A percentile compares a stretch with the other conserved stretches of the same genome.
These are phyloP conservation scores for Fusarium sp. DNA, from an alignment of 2,329 filamentous ascomycete genomes.

Conservation along the genomic window DNA sequence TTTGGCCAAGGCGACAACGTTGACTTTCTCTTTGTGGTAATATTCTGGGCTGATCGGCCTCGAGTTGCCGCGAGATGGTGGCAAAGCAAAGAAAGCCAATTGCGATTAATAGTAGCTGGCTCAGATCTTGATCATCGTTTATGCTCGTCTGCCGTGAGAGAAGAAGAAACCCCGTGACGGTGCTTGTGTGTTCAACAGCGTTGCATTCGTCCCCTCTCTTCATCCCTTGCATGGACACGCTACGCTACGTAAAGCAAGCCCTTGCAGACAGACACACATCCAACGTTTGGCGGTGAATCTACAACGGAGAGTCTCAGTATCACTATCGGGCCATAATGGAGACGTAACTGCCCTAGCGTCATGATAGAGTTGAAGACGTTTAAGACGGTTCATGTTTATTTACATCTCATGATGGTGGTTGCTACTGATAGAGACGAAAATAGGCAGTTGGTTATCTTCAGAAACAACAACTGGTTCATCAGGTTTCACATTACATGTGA, in stretches of 20 bases:
- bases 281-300: slow-evolving; percentile 44
- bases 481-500: slow-evolving; percentile 31
- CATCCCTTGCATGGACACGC: slow-evolving; percentile 39
- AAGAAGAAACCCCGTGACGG: slow-evolving; percentile 21
- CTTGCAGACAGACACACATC: slow-evolving; percentile 14
- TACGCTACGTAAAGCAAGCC: slow-evolving; percentile 30
- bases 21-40: slow-evolving; percentile 17
- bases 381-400: slow-evolving; percentile 22
- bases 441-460: slow-evolving; percentile 1
- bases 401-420: slow-evolving; percentile 11
- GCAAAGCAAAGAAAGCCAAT: slow-evolving; percentile 10
- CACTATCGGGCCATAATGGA: slow-evolving; percentile 26
- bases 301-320: slow-evolving; percentile 24
- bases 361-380: slow-evolving; percentile 13
- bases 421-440: neutral
- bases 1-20: slow-evolving; percentile 40
- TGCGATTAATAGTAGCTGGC: slow-evolving; percentile 5
- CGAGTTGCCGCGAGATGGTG: slow-evolving; percentile 19
- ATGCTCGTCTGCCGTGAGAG: neutral
- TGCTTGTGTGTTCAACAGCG: slow-evolving; percentile 12
- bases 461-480: slow-evolving; percentile 2
- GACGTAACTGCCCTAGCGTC: slow-evolving; percentile 24
- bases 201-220: slow-evolving; percentile 30
- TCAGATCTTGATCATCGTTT: neutral
- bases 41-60: slow-evolving; percentile 2